These are phyloP conservation scores for Diplocarpon rosae DNA, from an alignment of 2,329 filamentous ascomycete genomes.

Conservation along the genomic window DNA sequence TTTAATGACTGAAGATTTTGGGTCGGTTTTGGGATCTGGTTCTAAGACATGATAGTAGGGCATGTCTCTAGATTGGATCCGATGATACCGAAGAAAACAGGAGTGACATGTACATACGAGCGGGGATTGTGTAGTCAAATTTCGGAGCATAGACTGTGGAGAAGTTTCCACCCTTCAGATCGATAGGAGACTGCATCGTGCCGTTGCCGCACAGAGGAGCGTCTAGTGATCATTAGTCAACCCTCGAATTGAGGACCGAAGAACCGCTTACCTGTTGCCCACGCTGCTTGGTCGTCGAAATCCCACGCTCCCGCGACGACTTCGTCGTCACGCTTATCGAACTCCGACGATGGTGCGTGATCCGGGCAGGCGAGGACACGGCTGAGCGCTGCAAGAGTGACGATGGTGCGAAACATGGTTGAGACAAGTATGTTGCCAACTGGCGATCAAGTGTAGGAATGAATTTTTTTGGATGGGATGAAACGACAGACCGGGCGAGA, in stretches of 20 bases:
- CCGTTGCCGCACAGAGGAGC: not conserved
- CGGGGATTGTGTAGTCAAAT: not conserved
- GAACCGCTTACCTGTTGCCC: too few species aligned
- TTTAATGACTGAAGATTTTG: conserved; percentile 1
- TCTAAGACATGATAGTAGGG: too few species aligned
- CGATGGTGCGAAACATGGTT: conserved; percentile 3
- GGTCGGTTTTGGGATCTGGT: too few species aligned
- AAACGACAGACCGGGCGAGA: too few species aligned
- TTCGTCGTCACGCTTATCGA: not conserved
- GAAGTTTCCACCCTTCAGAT: not conserved
- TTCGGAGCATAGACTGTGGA: not conserved
- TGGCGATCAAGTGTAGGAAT: too few species aligned
- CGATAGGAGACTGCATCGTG: conserved; percentile 2
- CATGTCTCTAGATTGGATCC: too few species aligned
- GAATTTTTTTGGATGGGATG: too few species aligned
- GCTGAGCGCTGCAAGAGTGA: not conserved
- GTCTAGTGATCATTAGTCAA: too few species aligned
- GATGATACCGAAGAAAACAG: too few species aligned
- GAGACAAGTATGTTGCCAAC: too few species aligned
- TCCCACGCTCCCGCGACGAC: not conserved
- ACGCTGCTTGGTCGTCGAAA: too few species aligned
- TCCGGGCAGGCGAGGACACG: conserved; percentile 5
- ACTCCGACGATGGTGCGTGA: not conserved
- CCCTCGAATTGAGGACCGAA: too few species aligned
- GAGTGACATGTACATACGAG: not conserved